phyloP scores from a whole-genome alignment of 805 yeast genomes.

The Metschnikowia dekortorum region DNA sequence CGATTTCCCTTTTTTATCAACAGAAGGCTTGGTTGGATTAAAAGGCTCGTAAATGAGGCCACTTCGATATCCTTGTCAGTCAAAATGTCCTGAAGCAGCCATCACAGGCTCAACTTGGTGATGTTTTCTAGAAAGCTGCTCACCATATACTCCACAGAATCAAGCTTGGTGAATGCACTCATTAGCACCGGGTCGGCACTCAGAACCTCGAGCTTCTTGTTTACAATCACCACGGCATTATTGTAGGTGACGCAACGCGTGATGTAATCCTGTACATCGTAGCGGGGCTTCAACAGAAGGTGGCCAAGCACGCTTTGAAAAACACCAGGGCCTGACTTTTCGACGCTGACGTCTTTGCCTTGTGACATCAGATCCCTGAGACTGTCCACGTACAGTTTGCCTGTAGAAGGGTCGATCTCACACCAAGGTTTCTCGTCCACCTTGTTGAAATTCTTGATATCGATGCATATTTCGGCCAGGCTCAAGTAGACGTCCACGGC shows the following conservation, averaged over 20 bases:
- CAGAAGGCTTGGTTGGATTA: too few relatives aligned
- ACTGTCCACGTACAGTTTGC: slow-evolving; percentile 54
- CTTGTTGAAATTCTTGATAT: slow-evolving; percentile 46
- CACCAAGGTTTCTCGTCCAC: slow-evolving; percentile 64
- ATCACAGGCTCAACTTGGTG: slow-evolving; percentile 8
- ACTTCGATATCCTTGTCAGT: too few relatives aligned
- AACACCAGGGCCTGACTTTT: slow-evolving; percentile 9
- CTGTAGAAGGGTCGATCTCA: slow-evolving; percentile 39
- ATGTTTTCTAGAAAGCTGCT: slow-evolving; percentile 26
- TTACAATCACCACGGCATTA: slow-evolving; percentile 56
- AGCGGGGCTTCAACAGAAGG: slow-evolving; percentile 26
- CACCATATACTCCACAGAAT: slow-evolving; percentile 51
- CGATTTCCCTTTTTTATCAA: too few relatives aligned
- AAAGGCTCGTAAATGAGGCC: too few relatives aligned
- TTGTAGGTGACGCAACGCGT: slow-evolving; percentile 61
- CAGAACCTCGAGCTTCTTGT: slow-evolving; percentile 54
- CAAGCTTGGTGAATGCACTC: slow-evolving; percentile 59
- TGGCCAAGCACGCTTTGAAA: slow-evolving; percentile 22
- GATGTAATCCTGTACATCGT: slow-evolving; percentile 45
- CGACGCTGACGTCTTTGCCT: slow-evolving; percentile 9
- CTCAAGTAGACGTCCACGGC: slow-evolving; percentile 55
- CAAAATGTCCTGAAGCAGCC: neutral
- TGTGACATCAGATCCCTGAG: slow-evolving; percentile 51
- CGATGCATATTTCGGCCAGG: slow-evolving; percentile 61
- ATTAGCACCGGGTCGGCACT: slow-evolving; percentile 66